These are phyloP conservation scores for Rhizopogon sp. DNA, from an alignment of 768 basidiomycete genomes.

Conservation along the genomic window DNA sequence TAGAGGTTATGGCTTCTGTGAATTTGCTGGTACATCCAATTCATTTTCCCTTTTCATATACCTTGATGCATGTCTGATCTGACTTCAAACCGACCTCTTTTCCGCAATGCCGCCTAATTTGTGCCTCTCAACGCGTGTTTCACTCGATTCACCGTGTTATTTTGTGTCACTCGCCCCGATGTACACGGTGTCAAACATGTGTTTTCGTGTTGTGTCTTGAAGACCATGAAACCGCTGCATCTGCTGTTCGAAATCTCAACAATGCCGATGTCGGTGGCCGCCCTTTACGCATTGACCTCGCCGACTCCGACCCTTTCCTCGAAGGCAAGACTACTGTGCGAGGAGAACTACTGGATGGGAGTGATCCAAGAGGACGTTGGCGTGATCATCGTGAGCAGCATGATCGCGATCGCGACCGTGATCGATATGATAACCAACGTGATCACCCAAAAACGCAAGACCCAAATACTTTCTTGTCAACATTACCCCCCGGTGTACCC, in stretches of 20 bases:
- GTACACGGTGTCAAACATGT: background rate
- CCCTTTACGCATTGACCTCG: conserved; percentile 88
- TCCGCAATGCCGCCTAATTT: conserved; percentile 5
- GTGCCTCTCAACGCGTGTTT: conserved; percentile 3
- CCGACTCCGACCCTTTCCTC: conserved; percentile 88
- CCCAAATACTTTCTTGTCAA: conserved; percentile 51
- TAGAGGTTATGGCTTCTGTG: conserved; percentile 90
- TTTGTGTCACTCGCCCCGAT: conserved; percentile 2
- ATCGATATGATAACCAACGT: conserved; percentile 26
- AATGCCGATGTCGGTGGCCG: conserved; percentile 90
- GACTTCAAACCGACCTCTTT: conserved; percentile 29
- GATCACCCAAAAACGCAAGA: conserved; percentile 32
- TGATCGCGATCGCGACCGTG: conserved; percentile 47
- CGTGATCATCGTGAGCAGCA: conserved; percentile 46
- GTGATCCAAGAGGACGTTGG: conserved; percentile 34
- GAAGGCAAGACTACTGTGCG: conserved; percentile 87
- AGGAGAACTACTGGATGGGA: conserved; percentile 74
- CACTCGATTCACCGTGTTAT: conserved; percentile 10
- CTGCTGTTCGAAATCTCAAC: conserved; percentile 94
- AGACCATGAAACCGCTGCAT: conserved; percentile 95
- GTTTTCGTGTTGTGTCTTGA: conserved; percentile 10
- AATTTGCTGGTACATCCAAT: conserved; percentile 76
- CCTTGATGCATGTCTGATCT: conserved; percentile 35
- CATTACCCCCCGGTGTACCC: conserved; percentile 72
- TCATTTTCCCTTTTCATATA: conserved; percentile 19